A percentile compares a stretch with the other conserved stretches of the same genome.
These are phyloP conservation scores for Pythium aquatile DNA, from an alignment of 352 stramenopile genomes.

Conservation along the genomic window DNA sequence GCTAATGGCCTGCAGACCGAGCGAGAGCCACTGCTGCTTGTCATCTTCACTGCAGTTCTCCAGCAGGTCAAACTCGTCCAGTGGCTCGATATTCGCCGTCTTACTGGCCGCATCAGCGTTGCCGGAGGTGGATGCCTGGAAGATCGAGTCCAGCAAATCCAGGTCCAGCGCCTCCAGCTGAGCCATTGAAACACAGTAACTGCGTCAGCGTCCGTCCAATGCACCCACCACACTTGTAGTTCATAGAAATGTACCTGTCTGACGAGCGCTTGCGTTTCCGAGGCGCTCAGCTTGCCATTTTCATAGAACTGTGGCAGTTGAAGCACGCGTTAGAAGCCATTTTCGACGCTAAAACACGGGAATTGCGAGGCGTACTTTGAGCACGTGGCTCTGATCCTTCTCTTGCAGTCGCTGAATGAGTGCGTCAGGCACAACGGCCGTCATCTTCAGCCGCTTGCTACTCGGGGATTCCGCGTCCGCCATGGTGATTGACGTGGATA, in stretches of 20 bases:
- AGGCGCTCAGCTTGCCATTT: constrained; percentile 37
- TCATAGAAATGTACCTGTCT: constrained; percentile 35
- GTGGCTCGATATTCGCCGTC: constrained; percentile 47
- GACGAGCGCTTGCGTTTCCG: constrained; percentile 42
- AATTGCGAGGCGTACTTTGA: constrained; percentile 40
- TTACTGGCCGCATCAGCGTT: constrained; percentile 14
- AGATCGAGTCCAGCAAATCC: constrained; percentile 62
- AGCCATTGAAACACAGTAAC: constrained; percentile 3
- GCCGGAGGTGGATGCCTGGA: constrained; percentile 36
- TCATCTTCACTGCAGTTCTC: constrained; percentile 42
- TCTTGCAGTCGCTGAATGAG: constrained; percentile 26
- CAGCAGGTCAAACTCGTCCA: constrained; percentile 64
- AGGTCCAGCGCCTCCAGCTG: constrained; percentile 72
- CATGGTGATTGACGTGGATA: neutral
- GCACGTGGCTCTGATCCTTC: constrained; percentile 65
- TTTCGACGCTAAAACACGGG: neutral
- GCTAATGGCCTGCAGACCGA: constrained; percentile 79
- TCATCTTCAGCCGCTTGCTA: constrained; percentile 28
- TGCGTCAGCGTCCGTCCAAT: neutral
- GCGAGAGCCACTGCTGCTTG: constrained; percentile 42
- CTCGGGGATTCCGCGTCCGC: constrained; percentile 8
- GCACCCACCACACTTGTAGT: neutral
- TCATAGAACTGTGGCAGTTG: constrained; percentile 61
- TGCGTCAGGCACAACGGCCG: constrained; percentile 20
- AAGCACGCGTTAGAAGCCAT: neutral